phyloP scores from a whole-genome alignment of 106 monocot genomes.

The Apostasia ramifera region DNA sequence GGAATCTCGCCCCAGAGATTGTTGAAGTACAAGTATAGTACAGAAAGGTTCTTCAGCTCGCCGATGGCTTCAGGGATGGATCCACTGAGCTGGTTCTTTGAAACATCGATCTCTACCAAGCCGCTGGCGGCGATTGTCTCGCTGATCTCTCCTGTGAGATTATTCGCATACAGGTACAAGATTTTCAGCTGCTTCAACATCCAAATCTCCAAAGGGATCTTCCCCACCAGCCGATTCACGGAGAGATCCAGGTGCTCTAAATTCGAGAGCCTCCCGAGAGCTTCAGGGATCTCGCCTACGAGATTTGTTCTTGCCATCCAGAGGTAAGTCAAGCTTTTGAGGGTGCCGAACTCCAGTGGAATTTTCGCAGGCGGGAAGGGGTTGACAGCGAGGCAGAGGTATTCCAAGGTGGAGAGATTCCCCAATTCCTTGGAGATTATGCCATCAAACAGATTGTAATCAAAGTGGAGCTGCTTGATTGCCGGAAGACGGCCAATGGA shows the following conservation, averaged over 20 bases:
- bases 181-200: slow-evolving; percentile 33
- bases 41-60: slow-evolving; percentile 11
- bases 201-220: slow-evolving; percentile 42
- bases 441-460: slow-evolving; percentile 47
- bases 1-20: slow-evolving; percentile 35
- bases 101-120: slow-evolving; percentile 32
- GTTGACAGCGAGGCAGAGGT: slow-evolving; percentile 33
- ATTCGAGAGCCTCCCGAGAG: slow-evolving; percentile 17
- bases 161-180: slow-evolving; percentile 40
- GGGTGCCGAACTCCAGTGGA: slow-evolving; percentile 30
- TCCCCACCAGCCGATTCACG: slow-evolving; percentile 31
- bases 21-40: slow-evolving; percentile 27
- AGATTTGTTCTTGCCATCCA: slow-evolving; percentile 28
- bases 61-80: slow-evolving; percentile 32
- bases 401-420: slow-evolving; percentile 23
- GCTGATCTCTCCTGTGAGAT: slow-evolving; percentile 31
- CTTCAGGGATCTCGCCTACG: slow-evolving; percentile 37
- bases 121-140: slow-evolving; percentile 10
- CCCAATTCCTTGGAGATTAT: slow-evolving; percentile 31
- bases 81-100: slow-evolving; percentile 38
- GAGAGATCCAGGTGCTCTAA: slow-evolving; percentile 35
- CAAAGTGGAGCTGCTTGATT: slow-evolving; percentile 22
- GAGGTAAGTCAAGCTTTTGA: slow-evolving; percentile 34
- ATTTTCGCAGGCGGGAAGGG: slow-evolving; percentile 27
- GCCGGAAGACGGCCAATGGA: slow-evolving; percentile 22